Evolutionary conservation across 768 basidiomycete genomes (phyloP).

Genomic region (Jaapia argillacea): DNA sequence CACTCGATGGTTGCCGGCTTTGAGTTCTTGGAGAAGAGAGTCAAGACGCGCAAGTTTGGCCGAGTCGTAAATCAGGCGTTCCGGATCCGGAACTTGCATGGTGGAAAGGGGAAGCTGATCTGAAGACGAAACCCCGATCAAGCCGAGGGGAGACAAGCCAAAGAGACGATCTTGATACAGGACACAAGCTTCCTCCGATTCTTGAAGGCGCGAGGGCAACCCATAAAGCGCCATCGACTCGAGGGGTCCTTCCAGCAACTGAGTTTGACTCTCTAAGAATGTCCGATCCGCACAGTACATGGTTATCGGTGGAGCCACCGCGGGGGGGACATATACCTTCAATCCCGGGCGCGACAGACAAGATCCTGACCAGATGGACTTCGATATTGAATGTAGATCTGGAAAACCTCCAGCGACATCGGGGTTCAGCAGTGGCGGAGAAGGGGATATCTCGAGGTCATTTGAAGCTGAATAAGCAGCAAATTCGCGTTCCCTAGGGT

Average conservation of each 20-base stretch:
- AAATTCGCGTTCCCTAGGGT: too few species aligned
- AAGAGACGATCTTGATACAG: slow-evolving; percentile 43
- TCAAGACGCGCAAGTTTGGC: slow-evolving; percentile 93
- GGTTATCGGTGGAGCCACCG: slow-evolving; percentile 74
- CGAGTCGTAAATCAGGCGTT: slow-evolving; percentile 91
- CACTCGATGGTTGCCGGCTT: slow-evolving; percentile 86
- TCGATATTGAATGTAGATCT: slow-evolving; percentile 49
- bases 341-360: slow-evolving; percentile 72
- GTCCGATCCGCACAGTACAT: slow-evolving; percentile 66
- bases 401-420: slow-evolving; percentile 36
- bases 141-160: slow-evolving; percentile 52
- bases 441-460: not conserved
- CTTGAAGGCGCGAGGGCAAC: slow-evolving; percentile 53
- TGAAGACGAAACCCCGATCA: slow-evolving; percentile 53
- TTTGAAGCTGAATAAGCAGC: too few species aligned
- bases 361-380: slow-evolving; percentile 57
- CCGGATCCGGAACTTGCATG: slow-evolving; percentile 92
- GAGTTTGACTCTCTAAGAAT: slow-evolving; percentile 63
- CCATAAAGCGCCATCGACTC: slow-evolving; percentile 80
- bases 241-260: slow-evolving; percentile 53
- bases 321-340: slow-evolving; percentile 81
- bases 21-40: slow-evolving; percentile 81
- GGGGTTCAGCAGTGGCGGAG: slow-evolving; percentile 12
- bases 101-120: slow-evolving; percentile 72
- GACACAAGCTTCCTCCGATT: slow-evolving; percentile 42